Conservation (phyloP, 2,329 filamentous ascomycete genomes). For the Talaromyces albobiverticillius region DNA sequence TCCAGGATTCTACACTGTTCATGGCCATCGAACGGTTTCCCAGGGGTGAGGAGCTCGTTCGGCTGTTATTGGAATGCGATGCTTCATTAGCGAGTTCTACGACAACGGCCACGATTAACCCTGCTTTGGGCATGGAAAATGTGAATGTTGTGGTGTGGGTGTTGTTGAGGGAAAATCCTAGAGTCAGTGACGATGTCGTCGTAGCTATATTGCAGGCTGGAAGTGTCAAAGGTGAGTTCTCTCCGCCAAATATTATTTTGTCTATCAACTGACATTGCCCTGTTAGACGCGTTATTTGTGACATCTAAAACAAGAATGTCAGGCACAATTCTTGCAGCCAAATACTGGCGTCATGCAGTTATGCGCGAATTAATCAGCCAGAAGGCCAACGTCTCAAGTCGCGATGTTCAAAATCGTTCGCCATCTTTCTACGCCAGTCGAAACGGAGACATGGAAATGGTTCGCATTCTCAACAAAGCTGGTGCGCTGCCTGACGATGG, state of each 20-base stretch:
- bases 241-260: no score
- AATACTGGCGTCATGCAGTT: conserved; percentile 59
- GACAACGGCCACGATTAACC: neutral
- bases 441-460: conserved; percentile 53
- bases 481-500: conserved; percentile 62
- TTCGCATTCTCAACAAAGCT: conserved; percentile 52
- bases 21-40: conserved; percentile 7
- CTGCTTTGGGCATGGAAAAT: neutral
- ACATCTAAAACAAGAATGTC: conserved; percentile 49
- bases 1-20: neutral
- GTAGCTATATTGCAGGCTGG: neutral
- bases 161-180: conserved; percentile 4
- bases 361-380: conserved; percentile 56
- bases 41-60: conserved; percentile 1
- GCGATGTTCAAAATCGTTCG: conserved; percentile 52
- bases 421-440: conserved; percentile 60
- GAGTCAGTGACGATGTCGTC: conserved; percentile 3
- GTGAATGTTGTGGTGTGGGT: conserved; percentile 1
- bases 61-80: neutral
- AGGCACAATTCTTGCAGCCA: conserved; percentile 32
- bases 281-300: conserved; percentile 26
- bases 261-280: neutral
- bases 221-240: neutral
- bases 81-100: neutral
- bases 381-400: conserved; percentile 59